Evolutionary conservation across 495 filamentous ascomycete species (phyloP).

Genomic region (Daldinia concentrica): DNA sequence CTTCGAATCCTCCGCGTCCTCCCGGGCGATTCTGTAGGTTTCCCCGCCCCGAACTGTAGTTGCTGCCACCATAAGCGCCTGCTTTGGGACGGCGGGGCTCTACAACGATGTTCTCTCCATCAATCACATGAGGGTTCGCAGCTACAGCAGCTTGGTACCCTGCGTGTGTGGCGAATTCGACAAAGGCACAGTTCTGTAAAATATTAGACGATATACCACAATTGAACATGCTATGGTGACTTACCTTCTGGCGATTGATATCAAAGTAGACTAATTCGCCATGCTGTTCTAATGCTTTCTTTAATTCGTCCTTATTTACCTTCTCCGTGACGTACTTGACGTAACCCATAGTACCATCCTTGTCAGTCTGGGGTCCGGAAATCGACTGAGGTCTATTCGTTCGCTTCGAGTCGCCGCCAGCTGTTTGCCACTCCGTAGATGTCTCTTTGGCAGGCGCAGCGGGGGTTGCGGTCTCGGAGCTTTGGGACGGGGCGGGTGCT

Average conservation of each 20-base stretch:
- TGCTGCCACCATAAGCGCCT: constrained; percentile 69
- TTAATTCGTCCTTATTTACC: constrained; percentile 74
- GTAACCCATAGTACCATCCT: constrained; percentile 79
- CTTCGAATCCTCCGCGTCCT: constrained; percentile 71
- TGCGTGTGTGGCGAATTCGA: constrained; percentile 83
- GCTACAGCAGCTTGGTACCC: constrained; percentile 82
- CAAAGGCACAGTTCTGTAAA: constrained; percentile 90
- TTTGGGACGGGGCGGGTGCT: constrained; percentile 42
- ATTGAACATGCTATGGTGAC: constrained; percentile 31
- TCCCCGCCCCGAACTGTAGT: constrained; percentile 70
- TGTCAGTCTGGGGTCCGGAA: constrained; percentile 61
- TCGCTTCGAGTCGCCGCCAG: constrained; percentile 81
- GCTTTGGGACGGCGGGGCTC: constrained; percentile 87
- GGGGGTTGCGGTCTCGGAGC: constrained; percentile 38
- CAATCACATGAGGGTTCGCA: constrained; percentile 86
- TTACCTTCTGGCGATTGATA: constrained; percentile 88
- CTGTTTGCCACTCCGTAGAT: constrained; percentile 79
- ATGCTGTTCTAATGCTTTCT: constrained; percentile 69
- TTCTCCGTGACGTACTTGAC: constrained; percentile 93
- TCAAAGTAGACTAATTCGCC: constrained; percentile 89
- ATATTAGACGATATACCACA: constrained; percentile 40
- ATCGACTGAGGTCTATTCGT: constrained; percentile 72
- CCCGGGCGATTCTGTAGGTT: constrained; percentile 65
- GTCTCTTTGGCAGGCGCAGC: constrained; percentile 53
- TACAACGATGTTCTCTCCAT: constrained; percentile 80